These are phyloP conservation scores for Fusarium drepaniforme DNA, from an alignment of 2,329 filamentous ascomycete genomes.

Conservation along the genomic window DNA sequence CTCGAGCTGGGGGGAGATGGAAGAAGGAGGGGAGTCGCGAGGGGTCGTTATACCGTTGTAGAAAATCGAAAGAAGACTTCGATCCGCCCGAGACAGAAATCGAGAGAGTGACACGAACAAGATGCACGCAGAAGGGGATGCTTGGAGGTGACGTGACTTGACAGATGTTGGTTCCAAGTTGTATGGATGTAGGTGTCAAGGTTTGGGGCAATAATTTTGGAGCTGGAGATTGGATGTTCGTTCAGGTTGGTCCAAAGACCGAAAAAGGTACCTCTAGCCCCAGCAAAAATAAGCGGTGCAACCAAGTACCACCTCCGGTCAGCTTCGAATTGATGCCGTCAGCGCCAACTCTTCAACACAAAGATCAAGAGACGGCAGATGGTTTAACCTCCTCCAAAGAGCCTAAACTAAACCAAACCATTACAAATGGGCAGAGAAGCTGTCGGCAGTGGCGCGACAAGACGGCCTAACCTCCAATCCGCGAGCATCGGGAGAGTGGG, in stretches of 20 bases:
- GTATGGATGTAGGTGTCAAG: slow-evolving; percentile 35
- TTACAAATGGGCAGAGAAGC: background rate
- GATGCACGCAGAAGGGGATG: slow-evolving; percentile 14
- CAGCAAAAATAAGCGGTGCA: slow-evolving; percentile 4
- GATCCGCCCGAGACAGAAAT: background rate
- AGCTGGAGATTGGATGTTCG: slow-evolving; percentile 34
- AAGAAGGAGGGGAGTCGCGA: slow-evolving; percentile 11
- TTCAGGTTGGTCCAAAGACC: background rate
- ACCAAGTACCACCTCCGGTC: slow-evolving; percentile 22
- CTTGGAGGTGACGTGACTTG: slow-evolving; percentile 27
- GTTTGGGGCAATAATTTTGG: slow-evolving; percentile 41
- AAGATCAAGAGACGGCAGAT: background rate
- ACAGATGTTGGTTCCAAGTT: slow-evolving; percentile 29
- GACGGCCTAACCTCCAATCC: background rate
- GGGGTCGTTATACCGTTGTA: slow-evolving; percentile 1
- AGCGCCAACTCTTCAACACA: background rate
- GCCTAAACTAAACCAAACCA: background rate
- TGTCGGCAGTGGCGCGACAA: background rate
- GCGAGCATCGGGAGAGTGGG: slow-evolving; percentile 1
- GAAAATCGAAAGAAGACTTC: background rate
- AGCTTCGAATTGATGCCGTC: background rate
- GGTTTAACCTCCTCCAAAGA: background rate
- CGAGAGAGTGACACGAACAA: slow-evolving; percentile 13
- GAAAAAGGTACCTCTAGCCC: slow-evolving; percentile 31
- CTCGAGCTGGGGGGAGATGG: background rate